Percentiles rank a stretch among this genome's conserved stretches.
phyloP scores from a whole-genome alignment of 148 eudicot species.

The Rhododendron vialii region DNA sequence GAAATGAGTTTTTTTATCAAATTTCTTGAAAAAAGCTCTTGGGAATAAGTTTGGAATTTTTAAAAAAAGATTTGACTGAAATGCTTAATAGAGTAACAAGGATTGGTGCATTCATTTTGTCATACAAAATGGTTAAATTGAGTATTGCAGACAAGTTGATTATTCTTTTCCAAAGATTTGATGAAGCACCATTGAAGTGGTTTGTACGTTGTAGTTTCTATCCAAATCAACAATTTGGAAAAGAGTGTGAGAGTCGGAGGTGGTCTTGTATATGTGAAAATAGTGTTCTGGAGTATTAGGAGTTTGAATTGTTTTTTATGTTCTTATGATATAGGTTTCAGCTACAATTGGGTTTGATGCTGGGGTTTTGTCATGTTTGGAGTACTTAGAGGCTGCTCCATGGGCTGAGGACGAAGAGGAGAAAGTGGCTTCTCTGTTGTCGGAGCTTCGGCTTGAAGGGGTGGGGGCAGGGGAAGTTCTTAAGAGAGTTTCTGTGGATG shows the following conservation, averaged over 20 bases:
- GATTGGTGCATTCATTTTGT: background rate
- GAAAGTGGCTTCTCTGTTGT: slow-evolving; percentile 67
- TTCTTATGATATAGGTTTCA: slow-evolving; percentile 55
- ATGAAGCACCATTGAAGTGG: background rate
- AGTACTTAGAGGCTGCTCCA: slow-evolving; percentile 96
- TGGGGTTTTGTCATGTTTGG: slow-evolving; percentile 86
- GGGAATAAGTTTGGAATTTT: background rate
- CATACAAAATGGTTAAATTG: background rate
- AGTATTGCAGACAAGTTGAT: background rate
- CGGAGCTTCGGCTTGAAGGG: slow-evolving; percentile 79
- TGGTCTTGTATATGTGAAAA: background rate
- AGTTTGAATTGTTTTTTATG: background rate
- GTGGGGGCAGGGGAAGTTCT: slow-evolving; percentile 75
- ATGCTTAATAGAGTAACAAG: background rate
- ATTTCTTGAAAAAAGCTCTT: background rate
- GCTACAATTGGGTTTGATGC: slow-evolving; percentile 95
- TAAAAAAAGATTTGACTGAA: background rate
- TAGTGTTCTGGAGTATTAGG: background rate
- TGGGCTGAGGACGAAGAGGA: slow-evolving; percentile 99
- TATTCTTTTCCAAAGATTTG: background rate
- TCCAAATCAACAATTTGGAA: background rate
- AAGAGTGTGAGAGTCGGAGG: background rate
- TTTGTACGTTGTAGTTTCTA: background rate
- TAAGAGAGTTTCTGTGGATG: slow-evolving; percentile 72
- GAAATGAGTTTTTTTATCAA: background rate